Conservation (phyloP, 2,329 filamentous ascomycete genomes). For the Cladosporium sp. region DNA sequence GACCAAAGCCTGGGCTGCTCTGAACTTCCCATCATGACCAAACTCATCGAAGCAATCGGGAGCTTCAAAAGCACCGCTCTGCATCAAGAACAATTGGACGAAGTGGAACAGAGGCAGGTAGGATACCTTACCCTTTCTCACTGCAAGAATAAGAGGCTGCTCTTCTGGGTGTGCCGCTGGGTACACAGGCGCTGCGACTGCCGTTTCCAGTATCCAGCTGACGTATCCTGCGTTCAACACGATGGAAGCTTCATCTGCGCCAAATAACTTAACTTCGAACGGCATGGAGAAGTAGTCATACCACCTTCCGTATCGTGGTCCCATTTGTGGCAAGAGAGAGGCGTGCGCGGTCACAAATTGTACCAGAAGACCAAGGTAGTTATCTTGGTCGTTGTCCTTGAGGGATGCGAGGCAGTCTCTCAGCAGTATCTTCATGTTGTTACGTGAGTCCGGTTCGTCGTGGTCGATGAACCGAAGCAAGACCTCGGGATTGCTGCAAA, state of each 20-base stretch:
- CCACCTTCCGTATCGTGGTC: slow-evolving; percentile 19
- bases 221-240: slow-evolving; percentile 24
- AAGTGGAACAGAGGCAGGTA: slow-evolving; percentile 9
- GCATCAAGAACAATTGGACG: slow-evolving; percentile 8
- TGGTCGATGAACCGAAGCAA: slow-evolving; percentile 11
- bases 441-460: neutral
- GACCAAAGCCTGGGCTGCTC: neutral
- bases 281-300: slow-evolving; percentile 27
- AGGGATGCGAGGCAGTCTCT: slow-evolving; percentile 22
- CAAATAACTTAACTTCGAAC: slow-evolving; percentile 22
- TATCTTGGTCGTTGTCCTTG: slow-evolving; percentile 22
- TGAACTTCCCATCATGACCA: neutral
- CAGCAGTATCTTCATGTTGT: slow-evolving; percentile 15
- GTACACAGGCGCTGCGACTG: slow-evolving; percentile 19
- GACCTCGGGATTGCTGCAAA: neutral
- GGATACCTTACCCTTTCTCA: slow-evolving; percentile 2
- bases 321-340: slow-evolving; percentile 7
- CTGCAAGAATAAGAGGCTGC: neutral
- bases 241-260: slow-evolving; percentile 22
- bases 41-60: slow-evolving; percentile 1
- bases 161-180: slow-evolving; percentile 7
- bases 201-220: slow-evolving; percentile 21
- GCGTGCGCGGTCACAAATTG: slow-evolving; percentile 24
- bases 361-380: slow-evolving; percentile 21
- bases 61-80: neutral